Conservation (phyloP, 352 stramenopile genomes). For the Pythium grandisporangium region DNA sequence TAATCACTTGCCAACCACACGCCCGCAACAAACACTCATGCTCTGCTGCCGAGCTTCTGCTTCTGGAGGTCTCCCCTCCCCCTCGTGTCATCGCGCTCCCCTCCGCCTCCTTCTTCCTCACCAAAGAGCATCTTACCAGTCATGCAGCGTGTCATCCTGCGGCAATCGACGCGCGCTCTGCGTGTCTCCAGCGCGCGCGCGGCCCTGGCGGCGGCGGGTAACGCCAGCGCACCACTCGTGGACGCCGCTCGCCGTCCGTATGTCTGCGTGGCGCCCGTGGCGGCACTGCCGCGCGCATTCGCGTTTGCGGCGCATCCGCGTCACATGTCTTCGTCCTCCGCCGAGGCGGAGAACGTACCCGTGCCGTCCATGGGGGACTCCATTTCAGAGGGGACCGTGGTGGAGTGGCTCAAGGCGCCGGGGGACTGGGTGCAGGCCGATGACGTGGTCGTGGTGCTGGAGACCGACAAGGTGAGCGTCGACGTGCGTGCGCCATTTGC, state of each 20-base stretch:
- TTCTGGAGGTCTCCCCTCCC: too few species aligned
- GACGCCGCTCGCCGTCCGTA: too few species aligned
- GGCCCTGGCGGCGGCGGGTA: background rate
- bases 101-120: too few species aligned
- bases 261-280: too few species aligned
- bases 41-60: too few species aligned
- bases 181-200: constrained; percentile 2
- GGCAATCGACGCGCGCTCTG: constrained; percentile 6
- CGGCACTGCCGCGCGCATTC: too few species aligned
- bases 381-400: constrained; percentile 97
- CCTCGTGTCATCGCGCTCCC: too few species aligned
- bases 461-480: constrained; percentile 98
- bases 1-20: too few species aligned
- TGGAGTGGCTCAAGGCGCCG: constrained; percentile 91
- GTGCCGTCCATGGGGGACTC: constrained; percentile 91
- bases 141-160: constrained; percentile 16
- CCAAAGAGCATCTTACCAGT: too few species aligned
- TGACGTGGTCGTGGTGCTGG: constrained; percentile 97
- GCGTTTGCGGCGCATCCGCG: too few species aligned
- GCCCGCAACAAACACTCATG: too few species aligned
- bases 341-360: constrained; percentile 37
- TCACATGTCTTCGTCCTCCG: constrained; percentile 29
- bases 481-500: constrained; percentile 80
- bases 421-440: constrained; percentile 92
- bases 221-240: too few species aligned